Conservation (phyloP, 208 protist species). For the Vickermania ingenoplastis region DNA sequence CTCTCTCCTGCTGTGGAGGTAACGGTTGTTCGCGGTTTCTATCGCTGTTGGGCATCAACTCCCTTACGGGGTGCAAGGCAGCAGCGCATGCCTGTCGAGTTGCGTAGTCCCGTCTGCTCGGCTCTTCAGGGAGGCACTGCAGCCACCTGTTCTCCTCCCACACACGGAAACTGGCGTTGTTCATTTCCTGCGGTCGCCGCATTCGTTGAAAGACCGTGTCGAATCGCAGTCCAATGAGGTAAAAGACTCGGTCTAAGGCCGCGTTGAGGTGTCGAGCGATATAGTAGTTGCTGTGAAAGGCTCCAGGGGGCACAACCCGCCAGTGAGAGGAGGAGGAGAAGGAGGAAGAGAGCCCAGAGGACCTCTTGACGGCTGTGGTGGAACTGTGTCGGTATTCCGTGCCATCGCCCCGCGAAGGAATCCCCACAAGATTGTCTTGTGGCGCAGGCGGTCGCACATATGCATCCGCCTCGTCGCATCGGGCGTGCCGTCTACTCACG, state of each 20-base stretch:
- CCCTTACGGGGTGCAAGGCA: no score
- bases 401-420: slow-evolving; percentile 13
- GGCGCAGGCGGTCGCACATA: no score
- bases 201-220: slow-evolving; percentile 43
- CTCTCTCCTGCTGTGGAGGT: no score
- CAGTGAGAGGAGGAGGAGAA: neutral
- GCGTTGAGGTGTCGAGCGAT: slow-evolving; percentile 64
- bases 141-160: no score
- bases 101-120: no score
- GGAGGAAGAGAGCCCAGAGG: no score
- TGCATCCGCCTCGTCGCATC: neutral
- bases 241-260: slow-evolving; percentile 73
- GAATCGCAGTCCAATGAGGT: slow-evolving; percentile 57
- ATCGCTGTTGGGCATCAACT: no score
- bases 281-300: slow-evolving; percentile 35
- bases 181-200: slow-evolving; percentile 36
- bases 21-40: no score
- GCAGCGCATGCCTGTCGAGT: no score
- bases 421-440: no score
- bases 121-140: no score
- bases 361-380: neutral
- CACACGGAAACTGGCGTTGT: no score
- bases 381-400: slow-evolving; percentile 30
- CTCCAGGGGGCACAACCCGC: neutral
- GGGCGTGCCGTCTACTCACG: neutral